Evolutionary conservation across 768 basidiomycete species (phyloP).

Genomic region (Trametes cubensis): DNA sequence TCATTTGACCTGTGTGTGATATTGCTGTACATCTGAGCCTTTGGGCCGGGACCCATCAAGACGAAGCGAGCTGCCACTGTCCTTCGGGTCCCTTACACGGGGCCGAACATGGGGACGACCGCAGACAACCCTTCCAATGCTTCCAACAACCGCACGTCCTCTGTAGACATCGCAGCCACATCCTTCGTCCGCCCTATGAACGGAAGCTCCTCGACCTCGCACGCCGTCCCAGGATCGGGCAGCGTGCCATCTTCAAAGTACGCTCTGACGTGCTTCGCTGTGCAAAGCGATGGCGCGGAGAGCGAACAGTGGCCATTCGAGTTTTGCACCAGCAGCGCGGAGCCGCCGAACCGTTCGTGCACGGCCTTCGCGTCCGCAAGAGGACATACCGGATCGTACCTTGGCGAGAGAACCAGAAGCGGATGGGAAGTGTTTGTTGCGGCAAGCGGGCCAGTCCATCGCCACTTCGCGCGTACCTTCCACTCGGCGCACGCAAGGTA

Average conservation of each 20-base stretch:
- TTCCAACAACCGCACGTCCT: slow-evolving; percentile 23
- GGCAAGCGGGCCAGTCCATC: slow-evolving; percentile 25
- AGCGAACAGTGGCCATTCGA: slow-evolving; percentile 28
- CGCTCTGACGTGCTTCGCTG: slow-evolving; percentile 24
- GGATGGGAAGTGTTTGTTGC: slow-evolving; percentile 24
- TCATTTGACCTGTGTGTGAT: no score
- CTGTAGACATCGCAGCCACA: slow-evolving; percentile 9
- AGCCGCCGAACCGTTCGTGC: slow-evolving; percentile 21
- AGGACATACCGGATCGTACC: slow-evolving; percentile 27
- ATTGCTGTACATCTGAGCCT: no score
- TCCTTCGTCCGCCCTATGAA: slow-evolving; percentile 14
- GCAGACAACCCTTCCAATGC: slow-evolving; percentile 9
- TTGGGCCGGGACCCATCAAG: no score
- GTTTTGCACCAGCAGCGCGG: slow-evolving; percentile 26
- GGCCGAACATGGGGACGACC: slow-evolving; percentile 1
- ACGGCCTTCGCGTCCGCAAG: slow-evolving; percentile 21
- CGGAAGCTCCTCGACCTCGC: slow-evolving; percentile 27
- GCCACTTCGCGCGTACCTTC: slow-evolving; percentile 23
- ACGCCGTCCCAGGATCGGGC: slow-evolving; percentile 25
- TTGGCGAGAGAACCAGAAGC: slow-evolving; percentile 22
- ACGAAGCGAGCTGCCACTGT: no score
- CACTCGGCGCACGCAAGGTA: slow-evolving; percentile 24
- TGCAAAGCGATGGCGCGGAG: slow-evolving; percentile 25
- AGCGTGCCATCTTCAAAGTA: slow-evolving; percentile 25
- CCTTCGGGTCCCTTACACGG: background rate